These are phyloP conservation scores for Juncus inflexus DNA, from an alignment of 176 grass and related monocot genomes.

Conservation along the genomic window DNA sequence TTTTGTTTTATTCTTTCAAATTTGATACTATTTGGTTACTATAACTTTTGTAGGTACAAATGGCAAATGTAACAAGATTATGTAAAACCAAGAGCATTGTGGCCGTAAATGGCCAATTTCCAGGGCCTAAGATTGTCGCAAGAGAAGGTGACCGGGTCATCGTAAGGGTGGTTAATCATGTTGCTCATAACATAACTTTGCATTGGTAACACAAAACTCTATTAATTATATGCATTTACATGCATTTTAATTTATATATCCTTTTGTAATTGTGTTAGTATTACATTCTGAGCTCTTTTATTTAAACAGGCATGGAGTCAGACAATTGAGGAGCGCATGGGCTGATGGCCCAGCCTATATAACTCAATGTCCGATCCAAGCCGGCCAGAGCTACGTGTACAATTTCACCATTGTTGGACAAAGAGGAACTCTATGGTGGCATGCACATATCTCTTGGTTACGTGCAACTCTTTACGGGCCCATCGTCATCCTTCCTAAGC, in stretches of 20 bases:
- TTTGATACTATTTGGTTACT: too few relatives aligned
- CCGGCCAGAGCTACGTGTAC: slow-evolving; percentile 68
- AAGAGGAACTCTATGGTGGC: slow-evolving; percentile 87
- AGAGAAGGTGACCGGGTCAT: slow-evolving; percentile 65
- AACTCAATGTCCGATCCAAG: slow-evolving; percentile 75
- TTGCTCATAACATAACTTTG: slow-evolving; percentile 62
- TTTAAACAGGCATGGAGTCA: slow-evolving; percentile 53
- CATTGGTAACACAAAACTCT: slow-evolving; percentile 41
- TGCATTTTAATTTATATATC: too few relatives aligned
- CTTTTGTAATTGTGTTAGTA: too few relatives aligned
- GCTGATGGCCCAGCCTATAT: slow-evolving; percentile 81
- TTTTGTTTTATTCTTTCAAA: too few relatives aligned
- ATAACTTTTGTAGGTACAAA: slow-evolving; percentile 46
- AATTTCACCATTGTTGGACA: slow-evolving; percentile 77
- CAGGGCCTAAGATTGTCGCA: slow-evolving; percentile 53
- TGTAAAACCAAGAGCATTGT: slow-evolving; percentile 75
- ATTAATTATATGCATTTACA: too few relatives aligned
- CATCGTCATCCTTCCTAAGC: slow-evolving; percentile 71
- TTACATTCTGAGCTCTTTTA: background rate
- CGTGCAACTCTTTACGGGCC: slow-evolving; percentile 59
- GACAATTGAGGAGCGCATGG: slow-evolving; percentile 72
- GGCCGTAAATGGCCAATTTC: slow-evolving; percentile 72
- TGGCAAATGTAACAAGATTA: slow-evolving; percentile 55
- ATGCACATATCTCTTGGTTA: slow-evolving; percentile 82
- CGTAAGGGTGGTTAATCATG: slow-evolving; percentile 69